Evolutionary conservation across 2,329 filamentous ascomycete species (phyloP).

Genomic region (Colletotrichum liaoningense): DNA sequence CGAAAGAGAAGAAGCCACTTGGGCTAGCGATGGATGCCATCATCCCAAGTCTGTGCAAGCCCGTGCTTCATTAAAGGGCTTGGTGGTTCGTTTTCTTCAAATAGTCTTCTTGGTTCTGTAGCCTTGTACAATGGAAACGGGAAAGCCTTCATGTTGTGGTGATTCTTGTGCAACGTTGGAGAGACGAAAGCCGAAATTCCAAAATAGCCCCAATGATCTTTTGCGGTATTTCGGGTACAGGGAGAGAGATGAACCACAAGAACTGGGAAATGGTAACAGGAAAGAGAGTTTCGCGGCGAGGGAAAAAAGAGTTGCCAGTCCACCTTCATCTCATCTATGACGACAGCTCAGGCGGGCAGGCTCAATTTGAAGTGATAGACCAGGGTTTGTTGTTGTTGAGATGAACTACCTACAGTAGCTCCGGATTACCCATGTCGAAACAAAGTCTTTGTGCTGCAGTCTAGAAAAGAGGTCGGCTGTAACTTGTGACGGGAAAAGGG

Average conservation of each 20-base stretch:
- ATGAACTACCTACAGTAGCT: background rate
- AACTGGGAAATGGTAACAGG: background rate
- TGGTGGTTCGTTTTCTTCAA: background rate
- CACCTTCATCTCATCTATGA: constrained; percentile 8
- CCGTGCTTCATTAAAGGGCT: background rate
- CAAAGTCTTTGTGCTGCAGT: background rate
- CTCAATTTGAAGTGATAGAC: background rate
- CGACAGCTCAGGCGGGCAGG: background rate
- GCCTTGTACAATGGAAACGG: constrained; percentile 7
- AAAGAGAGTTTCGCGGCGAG: background rate
- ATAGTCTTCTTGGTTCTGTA: background rate
- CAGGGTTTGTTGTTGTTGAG: background rate
- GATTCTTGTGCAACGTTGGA: constrained; percentile 20
- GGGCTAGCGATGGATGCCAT: background rate
- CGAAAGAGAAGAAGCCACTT: constrained; percentile 3
- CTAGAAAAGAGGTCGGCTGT: background rate
- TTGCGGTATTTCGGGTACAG: background rate
- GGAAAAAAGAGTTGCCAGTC: background rate
- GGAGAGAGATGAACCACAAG: background rate
- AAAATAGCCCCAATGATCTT: background rate
- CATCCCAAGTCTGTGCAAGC: constrained; percentile 11
- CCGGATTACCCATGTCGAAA: background rate
- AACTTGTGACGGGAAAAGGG: background rate
- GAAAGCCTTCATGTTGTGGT: constrained; percentile 1
- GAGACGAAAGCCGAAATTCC: background rate